Evolutionary conservation across 768 basidiomycete genomes (phyloP).

Genomic region (Agrocybe pediades): DNA sequence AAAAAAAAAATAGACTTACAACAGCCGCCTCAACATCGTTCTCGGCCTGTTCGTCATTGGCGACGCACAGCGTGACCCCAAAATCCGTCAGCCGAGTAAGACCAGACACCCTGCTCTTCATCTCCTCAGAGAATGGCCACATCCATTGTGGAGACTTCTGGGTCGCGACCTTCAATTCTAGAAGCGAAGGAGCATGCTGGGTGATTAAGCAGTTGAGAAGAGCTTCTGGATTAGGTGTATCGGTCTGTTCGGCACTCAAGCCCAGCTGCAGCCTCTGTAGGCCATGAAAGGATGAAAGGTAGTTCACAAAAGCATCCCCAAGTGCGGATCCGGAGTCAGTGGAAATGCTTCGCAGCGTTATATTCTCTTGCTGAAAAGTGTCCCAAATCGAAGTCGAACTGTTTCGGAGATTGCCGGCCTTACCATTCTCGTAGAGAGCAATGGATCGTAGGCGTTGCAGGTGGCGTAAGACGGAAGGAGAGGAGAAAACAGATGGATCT

Average conservation of each 20-base stretch:
- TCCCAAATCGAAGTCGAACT: not conserved
- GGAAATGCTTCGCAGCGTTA: not conserved
- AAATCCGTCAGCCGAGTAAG: too few relatives aligned
- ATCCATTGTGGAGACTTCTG: not conserved
- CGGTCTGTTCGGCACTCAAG: not conserved
- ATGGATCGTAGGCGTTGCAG: not conserved
- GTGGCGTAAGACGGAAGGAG: not conserved
- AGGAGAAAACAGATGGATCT: not conserved
- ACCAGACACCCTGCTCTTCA: not conserved
- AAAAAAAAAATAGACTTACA: not conserved
- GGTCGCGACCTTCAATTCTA: not conserved
- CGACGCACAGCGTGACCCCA: too few relatives aligned
- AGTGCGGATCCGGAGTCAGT: not conserved
- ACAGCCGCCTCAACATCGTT: not conserved
- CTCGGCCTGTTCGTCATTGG: too few relatives aligned
- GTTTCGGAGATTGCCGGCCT: not conserved
- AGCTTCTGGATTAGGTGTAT: not conserved
- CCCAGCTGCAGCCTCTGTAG: not conserved
- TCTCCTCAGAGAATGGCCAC: not conserved
- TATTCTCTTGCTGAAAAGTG: not conserved
- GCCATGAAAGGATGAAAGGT: not conserved
- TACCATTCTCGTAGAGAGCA: not conserved
- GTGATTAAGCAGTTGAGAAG: not conserved
- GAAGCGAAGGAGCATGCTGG: not conserved
- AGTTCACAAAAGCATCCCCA: not conserved